phyloP scores from a whole-genome alignment of 805 yeast species.

The Saccharomycopsis malanga region DNA sequence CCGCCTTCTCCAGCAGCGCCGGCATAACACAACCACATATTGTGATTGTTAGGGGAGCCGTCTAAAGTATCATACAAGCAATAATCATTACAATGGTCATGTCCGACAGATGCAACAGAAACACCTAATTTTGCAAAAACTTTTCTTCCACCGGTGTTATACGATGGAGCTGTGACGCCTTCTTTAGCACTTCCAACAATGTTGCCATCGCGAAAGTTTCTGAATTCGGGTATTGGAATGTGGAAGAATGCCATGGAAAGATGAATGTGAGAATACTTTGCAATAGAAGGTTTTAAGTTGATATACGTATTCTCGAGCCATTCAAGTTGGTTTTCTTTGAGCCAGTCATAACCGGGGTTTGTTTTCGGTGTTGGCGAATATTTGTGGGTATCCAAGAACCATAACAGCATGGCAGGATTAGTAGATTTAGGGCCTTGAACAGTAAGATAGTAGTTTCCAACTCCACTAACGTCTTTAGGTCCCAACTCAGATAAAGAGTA shows the following conservation, averaged over 20 bases:
- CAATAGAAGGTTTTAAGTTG: constrained; percentile 25
- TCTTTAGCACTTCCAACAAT: constrained; percentile 64
- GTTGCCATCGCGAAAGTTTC: constrained; percentile 33
- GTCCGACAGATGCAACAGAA: constrained; percentile 74
- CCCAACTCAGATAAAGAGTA: constrained; percentile 57
- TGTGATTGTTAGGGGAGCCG: constrained; percentile 26
- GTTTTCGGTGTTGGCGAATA: constrained; percentile 61
- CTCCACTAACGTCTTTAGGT: constrained; percentile 65
- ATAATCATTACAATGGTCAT: constrained; percentile 92
- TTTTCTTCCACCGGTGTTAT: constrained; percentile 60
- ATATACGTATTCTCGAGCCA: constrained; percentile 39
- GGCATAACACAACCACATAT: constrained; percentile 85
- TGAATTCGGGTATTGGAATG: constrained; percentile 85
- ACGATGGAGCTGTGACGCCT: constrained; percentile 68
- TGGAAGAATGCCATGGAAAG: constrained; percentile 89
- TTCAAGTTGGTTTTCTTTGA: constrained; percentile 61
- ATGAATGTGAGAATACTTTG: constrained; percentile 36
- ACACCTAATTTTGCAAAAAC: constrained; percentile 62
- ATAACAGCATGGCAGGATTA: constrained; percentile 50
- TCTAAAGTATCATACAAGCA: constrained; percentile 52
- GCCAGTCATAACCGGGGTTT: constrained; percentile 79
- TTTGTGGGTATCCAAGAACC: constrained; percentile 80
- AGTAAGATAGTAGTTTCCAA: constrained; percentile 67
- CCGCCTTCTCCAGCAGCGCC: constrained; percentile 96
- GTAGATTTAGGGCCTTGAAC: constrained; percentile 37